phyloP scores from a whole-genome alignment of 176 grass and related monocot species.

The Alloteropsis semialata region DNA sequence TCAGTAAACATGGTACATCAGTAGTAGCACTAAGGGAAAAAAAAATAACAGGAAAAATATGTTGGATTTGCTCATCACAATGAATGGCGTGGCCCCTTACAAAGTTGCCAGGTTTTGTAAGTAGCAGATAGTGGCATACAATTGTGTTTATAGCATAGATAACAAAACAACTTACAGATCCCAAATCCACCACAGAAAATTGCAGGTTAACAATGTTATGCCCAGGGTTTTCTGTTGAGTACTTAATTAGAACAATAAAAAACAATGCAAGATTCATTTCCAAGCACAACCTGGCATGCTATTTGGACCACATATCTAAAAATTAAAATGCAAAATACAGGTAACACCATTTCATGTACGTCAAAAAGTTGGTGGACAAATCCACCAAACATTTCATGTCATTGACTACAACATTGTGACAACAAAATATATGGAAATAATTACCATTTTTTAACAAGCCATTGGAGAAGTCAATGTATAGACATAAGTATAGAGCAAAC shows the following conservation, averaged over 20 bases:
- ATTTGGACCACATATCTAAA: not conserved
- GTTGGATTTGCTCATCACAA: not conserved
- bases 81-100: not conserved
- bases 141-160: not conserved
- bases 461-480: conserved; percentile 4
- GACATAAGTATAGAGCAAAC: not conserved
- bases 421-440: not conserved
- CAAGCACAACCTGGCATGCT: not conserved
- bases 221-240: not conserved
- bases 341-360: not conserved
- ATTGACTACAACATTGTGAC: not conserved
- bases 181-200: not conserved
- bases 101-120: not conserved
- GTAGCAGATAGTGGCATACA: not conserved
- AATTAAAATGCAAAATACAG: not conserved
- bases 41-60: not conserved
- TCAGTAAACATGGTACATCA: conserved; percentile 15
- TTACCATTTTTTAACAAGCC: not conserved
- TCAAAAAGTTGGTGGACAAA: not conserved
- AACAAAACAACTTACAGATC: not conserved
- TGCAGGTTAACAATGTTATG: not conserved
- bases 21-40: not conserved
- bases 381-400: not conserved
- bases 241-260: not conserved
- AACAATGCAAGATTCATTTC: not conserved